Evolutionary conservation across 768 basidiomycete genomes (phyloP).

Genomic region (Podaxis rugospora): DNA sequence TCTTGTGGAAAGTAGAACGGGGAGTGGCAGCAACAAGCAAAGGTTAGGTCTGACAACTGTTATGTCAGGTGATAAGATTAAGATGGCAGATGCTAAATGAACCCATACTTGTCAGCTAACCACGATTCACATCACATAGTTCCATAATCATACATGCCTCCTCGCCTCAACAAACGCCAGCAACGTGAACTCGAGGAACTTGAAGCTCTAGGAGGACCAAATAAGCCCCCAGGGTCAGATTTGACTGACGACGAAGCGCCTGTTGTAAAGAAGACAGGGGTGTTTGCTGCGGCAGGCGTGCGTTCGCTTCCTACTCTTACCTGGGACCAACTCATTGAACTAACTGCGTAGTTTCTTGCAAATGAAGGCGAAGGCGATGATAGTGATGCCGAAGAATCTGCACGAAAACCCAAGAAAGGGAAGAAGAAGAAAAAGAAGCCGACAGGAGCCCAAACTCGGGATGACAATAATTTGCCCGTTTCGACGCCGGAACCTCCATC

Average conservation of each 20-base stretch:
- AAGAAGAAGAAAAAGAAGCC: slow-evolving; percentile 42
- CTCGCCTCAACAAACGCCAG: slow-evolving; percentile 79
- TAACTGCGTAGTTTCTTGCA: not conserved
- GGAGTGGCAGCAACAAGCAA: too few relatives aligned
- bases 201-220: slow-evolving; percentile 38
- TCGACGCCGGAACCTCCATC: slow-evolving; percentile 1
- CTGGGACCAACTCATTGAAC: not conserved
- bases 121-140: too few relatives aligned
- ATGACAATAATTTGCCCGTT: not conserved
- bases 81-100: too few relatives aligned
- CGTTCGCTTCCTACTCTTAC: not conserved
- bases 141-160: slow-evolving; percentile 44
- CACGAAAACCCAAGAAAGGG: slow-evolving; percentile 17
- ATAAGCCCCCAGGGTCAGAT: not conserved
- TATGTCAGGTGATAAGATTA: too few relatives aligned
- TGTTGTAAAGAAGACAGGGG: not conserved
- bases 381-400: not conserved
- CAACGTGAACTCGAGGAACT: slow-evolving; percentile 84
- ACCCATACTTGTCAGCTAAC: too few relatives aligned
- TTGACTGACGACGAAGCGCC: slow-evolving; percentile 36
- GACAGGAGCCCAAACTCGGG: not conserved
- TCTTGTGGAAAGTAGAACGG: too few relatives aligned
- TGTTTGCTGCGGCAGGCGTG: slow-evolving; percentile 2
- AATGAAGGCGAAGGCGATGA: not conserved
- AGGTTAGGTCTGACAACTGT: too few relatives aligned